Base-by-base conservation (phyloP, 768 basidiomycete genomes). In the Cyathus striatus region DNA sequence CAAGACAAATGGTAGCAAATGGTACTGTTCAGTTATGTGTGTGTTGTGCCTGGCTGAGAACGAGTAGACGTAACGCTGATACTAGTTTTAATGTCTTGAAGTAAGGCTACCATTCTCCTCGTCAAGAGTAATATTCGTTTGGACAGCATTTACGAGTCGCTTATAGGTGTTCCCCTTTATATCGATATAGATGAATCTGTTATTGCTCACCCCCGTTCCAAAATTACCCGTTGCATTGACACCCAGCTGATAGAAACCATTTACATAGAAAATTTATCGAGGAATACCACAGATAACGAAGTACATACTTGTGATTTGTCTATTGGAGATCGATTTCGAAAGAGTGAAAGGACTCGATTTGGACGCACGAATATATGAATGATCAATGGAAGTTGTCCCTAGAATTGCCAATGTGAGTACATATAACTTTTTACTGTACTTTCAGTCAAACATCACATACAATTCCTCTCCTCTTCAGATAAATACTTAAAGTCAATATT, bases 191-290 rank as follows among this genome's bases (percentile, higher is more conserved):
- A 56, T 60, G 60, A 89, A 81, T 1, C 70, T 73, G 57, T 88
- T 88, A 61, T 73, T 77, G 60, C 68, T 86, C 4, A 81, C 84
- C 23, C 86, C 85, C 41, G 84, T 85, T 1, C 81, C 85, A 5
- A 59, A 59, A 54, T 78, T 81, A 9, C 78, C 76, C 1, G 62
- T 59, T 23, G 68, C 54, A 1, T 32, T 32, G 16, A 16, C 30
- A 32, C 63, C 57, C 1, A 65, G 50, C 10, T 63, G 59, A 59
- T 79, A 77, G 60, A 73, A 76, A n/a, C 76, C 81, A 39, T 60
- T 80, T 78, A 44, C 26, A 22, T 18, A 23, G 22, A 37, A 18
- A 23, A 12, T 25, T 25, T 38, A 24, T 47, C 12, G 42, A 16
- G 41, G 40, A 27, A n/a, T 27, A 18, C 16, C 25, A 23, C 16